These are phyloP conservation scores for Cladosporium cucumerinum DNA, from an alignment of 2,329 filamentous ascomycete species.

Conservation along the genomic window DNA sequence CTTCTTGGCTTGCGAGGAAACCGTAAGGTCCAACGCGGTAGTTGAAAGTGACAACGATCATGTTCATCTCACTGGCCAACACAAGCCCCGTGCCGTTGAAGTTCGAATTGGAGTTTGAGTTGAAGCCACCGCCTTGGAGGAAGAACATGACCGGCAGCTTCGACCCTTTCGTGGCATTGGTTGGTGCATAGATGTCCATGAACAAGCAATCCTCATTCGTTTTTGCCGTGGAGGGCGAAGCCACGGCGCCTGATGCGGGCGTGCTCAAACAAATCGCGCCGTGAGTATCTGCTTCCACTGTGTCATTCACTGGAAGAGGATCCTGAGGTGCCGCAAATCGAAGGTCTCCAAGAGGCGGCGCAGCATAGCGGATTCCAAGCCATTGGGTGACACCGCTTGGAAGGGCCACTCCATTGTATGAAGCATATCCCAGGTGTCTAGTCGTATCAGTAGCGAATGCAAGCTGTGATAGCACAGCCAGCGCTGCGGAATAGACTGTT, in stretches of 20 bases:
- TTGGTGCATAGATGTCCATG: conserved; percentile 62
- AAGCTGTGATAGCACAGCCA: conserved; percentile 2
- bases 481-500: background rate
- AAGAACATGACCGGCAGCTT: conserved; percentile 63
- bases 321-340: conserved; percentile 16
- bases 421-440: conserved; percentile 65
- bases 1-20: conserved; percentile 61
- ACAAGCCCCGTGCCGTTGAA: conserved; percentile 62
- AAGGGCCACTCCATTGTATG: conserved; percentile 13
- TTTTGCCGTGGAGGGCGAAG: conserved; percentile 25
- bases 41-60: conserved; percentile 70
- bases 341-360: conserved; percentile 14
- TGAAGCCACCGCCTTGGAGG: conserved; percentile 49
- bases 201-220: conserved; percentile 66
- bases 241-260: background rate
- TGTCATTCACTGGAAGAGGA: background rate
- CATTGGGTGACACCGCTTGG: conserved; percentile 14
- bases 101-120: conserved; percentile 47
- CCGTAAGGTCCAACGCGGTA: conserved; percentile 74
- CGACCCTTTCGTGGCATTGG: conserved; percentile 46
- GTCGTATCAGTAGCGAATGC: conserved; percentile 36
- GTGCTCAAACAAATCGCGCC: conserved; percentile 37
- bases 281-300: conserved; percentile 47
- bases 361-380: conserved; percentile 16
- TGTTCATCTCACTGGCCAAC: conserved; percentile 54